Conservation (phyloP, 208 protist genomes). For the Acanthamoeba sp. region DNA sequence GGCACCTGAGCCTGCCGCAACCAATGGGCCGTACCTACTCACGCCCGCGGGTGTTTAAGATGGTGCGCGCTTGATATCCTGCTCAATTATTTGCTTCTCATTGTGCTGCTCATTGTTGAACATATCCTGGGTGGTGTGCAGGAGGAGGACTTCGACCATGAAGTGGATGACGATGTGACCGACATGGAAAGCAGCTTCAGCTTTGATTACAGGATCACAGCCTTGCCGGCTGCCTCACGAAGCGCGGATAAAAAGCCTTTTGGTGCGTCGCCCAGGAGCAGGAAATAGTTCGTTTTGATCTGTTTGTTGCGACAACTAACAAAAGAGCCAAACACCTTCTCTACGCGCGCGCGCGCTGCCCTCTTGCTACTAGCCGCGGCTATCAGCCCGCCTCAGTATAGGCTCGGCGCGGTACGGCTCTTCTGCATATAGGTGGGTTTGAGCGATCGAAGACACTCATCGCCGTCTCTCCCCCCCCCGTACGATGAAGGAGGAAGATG, state of each 20-base stretch:
- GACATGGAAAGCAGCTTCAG: not conserved
- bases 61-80: not conserved
- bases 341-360: too few relatives aligned
- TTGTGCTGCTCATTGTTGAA: too few relatives aligned
- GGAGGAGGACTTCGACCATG: slow-evolving; percentile 18
- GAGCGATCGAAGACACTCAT: too few relatives aligned
- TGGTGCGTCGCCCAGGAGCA: too few relatives aligned
- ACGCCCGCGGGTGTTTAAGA: not conserved
- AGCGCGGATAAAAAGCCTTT: not conserved
- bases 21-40: not conserved
- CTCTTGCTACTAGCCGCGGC: too few relatives aligned
- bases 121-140: not conserved
- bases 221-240: not conserved
- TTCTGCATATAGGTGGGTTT: too few relatives aligned
- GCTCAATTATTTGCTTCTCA: too few relatives aligned
- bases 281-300: too few relatives aligned
- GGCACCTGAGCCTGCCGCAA: not conserved
- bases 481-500: not conserved
- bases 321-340: too few relatives aligned
- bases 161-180: not conserved
- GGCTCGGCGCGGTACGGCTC: too few relatives aligned
- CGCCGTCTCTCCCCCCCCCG: not conserved
- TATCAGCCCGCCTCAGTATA: too few relatives aligned
- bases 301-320: too few relatives aligned
- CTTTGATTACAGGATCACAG: not conserved